phyloP scores from a whole-genome alignment of 192 early-diverging fungal genomes.

The Dissophora ornata region DNA sequence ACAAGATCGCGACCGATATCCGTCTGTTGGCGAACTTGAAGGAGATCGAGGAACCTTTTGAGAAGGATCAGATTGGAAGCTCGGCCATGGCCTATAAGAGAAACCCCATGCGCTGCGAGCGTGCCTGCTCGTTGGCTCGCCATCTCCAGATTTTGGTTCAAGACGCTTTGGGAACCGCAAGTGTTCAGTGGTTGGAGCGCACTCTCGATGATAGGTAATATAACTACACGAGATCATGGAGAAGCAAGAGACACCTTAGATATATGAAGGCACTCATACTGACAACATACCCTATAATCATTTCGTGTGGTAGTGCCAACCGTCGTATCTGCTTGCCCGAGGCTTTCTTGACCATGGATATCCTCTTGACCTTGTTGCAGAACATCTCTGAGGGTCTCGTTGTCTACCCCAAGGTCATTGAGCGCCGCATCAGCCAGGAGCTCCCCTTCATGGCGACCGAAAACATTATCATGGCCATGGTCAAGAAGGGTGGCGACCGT shows the following conservation, averaged over 20 bases:
- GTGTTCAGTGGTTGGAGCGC: conserved; percentile 97
- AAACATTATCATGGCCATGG: conserved; percentile 99
- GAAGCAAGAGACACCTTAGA: background rate
- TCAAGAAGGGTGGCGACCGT: conserved; percentile 94
- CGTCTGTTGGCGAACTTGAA: conserved; percentile 95
- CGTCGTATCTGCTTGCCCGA: conserved; percentile 95
- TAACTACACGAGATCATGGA: background rate
- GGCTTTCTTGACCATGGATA: conserved; percentile 96
- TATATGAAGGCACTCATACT: too few relatives aligned
- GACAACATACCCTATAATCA: too few relatives aligned
- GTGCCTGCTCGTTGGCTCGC: conserved; percentile 94
- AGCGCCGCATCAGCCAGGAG: conserved; percentile 90
- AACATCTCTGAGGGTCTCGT: conserved; percentile 98
- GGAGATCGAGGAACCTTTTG: conserved; percentile 99
- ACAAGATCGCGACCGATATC: conserved; percentile 97
- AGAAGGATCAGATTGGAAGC: conserved; percentile 98
- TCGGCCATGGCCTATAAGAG: conserved; percentile 99
- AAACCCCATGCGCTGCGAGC: conserved; percentile 99
- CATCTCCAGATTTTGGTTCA: conserved; percentile 93
- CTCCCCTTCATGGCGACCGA: conserved; percentile 99
- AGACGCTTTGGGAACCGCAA: conserved; percentile 89
- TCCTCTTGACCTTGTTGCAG: conserved; percentile 92
- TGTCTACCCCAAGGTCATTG: conserved; percentile 96
- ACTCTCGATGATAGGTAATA: conserved; percentile 93
- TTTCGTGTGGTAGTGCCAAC: conserved; percentile 92